Evolutionary conservation across 2,329 filamentous ascomycete genomes (phyloP), one percentile per base, ranked within the genome.

Genomic region (Fragosphaeria purpurea): DNA sequence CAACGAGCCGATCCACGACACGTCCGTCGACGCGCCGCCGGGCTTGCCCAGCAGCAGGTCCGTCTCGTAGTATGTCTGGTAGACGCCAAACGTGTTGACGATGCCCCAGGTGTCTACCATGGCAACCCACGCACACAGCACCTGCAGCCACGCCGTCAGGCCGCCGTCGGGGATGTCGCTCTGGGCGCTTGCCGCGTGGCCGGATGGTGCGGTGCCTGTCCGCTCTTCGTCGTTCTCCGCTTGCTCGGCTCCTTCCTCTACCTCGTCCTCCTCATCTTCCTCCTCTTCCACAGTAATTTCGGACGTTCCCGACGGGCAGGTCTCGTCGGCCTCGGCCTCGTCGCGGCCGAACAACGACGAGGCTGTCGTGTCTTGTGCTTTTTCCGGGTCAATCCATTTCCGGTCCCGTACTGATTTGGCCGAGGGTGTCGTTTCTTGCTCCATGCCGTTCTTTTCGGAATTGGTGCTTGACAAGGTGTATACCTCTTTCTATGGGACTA

Each of bases 41-140:
- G 50, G 7, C 38, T 45, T 41, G 42, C 46, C 46, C 11, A 40
- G 40, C 65, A 70, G 63, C 9, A 69, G 60, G 1, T 59, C 58
- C 1, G 61, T 59, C 55, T 69, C 64, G 54, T 72, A 72, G 59
- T 69, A 73, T 5, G 66, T 67, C 55, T 74, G 69, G 59, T 68
- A 74, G 2, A 70, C 68, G 38, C 70, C 71, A 48, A 69, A 74
- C n/a, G 62, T 66, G 57, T 70, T 72, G 50, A 72, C 62, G 6
- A 70, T 57, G 5, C 69, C 69, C 61, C 65, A 70, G 1, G 66
- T 68, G 38, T 61, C 58, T 32, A 66, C 59, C 38, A 70, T 62
- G 50, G 67, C 54, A 7, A 65, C 58, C 52, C 64, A 66, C 8
- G 63, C 60, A n/a, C 66, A 65, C 41, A 69, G 55, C 7, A 70